phyloP scores from a whole-genome alignment of 2,329 filamentous ascomycete genomes.

The Parasarocladium wereldwijsianum region DNA sequence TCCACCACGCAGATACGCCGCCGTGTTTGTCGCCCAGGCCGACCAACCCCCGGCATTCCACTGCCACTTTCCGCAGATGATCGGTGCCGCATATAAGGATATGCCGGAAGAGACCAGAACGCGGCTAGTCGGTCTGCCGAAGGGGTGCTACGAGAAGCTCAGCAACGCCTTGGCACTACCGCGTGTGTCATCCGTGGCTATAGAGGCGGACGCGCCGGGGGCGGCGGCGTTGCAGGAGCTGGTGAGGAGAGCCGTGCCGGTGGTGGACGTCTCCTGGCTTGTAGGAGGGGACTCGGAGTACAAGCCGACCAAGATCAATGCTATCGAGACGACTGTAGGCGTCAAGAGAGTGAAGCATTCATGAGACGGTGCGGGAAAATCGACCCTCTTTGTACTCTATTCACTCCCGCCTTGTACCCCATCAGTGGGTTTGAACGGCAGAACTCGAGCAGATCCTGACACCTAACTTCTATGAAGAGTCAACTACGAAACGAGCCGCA shows the following conservation, averaged over 20 bases:
- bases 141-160: conserved; percentile 41
- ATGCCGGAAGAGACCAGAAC: conserved; percentile 24
- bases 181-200: conserved; percentile 48
- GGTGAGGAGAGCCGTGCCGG: conserved; percentile 33
- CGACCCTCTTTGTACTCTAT: too few species aligned
- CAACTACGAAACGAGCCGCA: too few species aligned
- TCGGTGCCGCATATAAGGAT: conserved; percentile 31
- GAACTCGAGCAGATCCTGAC: too few species aligned
- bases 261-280: conserved; percentile 40
- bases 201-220: conserved; percentile 41
- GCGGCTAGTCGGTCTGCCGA: conserved; percentile 48
- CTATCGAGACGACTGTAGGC: conserved; percentile 20
- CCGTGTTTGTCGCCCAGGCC: conserved; percentile 43
- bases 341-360: too few species aligned
- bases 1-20: conserved; percentile 22
- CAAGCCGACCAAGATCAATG: conserved; percentile 18
- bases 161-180: conserved; percentile 43
- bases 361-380: too few species aligned
- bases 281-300: conserved; percentile 12
- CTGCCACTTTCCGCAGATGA: conserved; percentile 43
- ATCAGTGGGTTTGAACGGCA: too few species aligned
- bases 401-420: too few species aligned
- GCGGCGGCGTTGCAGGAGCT: conserved; percentile 41
- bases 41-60: conserved; percentile 43
- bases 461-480: too few species aligned